These are phyloP conservation scores for Ormosia emarginata DNA, from an alignment of 306 rosid species.

Conservation along the genomic window DNA sequence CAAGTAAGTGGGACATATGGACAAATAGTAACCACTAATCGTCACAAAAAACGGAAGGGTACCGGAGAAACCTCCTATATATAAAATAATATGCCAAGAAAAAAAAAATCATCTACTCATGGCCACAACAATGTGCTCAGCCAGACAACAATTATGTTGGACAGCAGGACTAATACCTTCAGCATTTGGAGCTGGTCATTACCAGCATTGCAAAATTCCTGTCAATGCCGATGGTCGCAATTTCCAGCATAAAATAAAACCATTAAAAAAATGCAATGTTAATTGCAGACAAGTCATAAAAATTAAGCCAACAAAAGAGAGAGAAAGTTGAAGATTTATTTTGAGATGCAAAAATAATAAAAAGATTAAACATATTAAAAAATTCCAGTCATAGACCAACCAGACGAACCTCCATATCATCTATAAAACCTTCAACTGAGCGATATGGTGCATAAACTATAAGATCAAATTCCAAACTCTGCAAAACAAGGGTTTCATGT, in stretches of 20 bases:
- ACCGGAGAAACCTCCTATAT: background rate
- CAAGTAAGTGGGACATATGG: background rate
- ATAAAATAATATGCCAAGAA: background rate
- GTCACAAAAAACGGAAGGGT: background rate
- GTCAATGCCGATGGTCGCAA: constrained; percentile 19
- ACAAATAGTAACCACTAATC: background rate
- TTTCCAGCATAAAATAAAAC: constrained; percentile 6
- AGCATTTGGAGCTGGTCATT: constrained; percentile 60
- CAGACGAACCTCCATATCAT: constrained; percentile 67
- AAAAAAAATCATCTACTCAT: background rate
- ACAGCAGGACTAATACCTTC: constrained; percentile 46
- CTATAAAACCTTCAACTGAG: constrained; percentile 69
- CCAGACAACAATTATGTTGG: constrained; percentile 15
- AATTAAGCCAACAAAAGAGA: background rate
- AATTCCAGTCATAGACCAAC: constrained; percentile 7
- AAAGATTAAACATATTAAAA: background rate
- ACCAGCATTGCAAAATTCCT: constrained; percentile 65
- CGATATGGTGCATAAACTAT: constrained; percentile 93
- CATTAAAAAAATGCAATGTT: background rate
- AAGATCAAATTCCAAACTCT: constrained; percentile 94
- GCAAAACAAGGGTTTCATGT: constrained; percentile 32
- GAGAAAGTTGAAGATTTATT: background rate
- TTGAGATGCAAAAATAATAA: background rate
- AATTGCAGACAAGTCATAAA: background rate
- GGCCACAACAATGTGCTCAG: background rate